phyloP scores from a whole-genome alignment of 208 protist genomes.

The Leptomonas seymouri region DNA sequence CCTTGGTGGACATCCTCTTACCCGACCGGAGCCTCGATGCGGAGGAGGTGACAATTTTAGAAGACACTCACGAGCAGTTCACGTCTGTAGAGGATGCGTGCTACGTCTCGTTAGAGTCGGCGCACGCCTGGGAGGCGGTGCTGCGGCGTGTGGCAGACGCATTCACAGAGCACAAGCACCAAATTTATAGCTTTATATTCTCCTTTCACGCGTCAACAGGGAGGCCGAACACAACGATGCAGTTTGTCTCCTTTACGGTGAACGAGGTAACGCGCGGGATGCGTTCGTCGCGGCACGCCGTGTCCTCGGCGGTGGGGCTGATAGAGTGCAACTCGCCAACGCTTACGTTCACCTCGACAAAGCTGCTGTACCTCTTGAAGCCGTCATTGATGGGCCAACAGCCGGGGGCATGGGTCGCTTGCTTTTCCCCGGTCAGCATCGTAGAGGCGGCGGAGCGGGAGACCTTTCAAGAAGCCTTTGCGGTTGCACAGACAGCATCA shows the following conservation, averaged over 20 bases:
- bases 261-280: slow-evolving; percentile 55
- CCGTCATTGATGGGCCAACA: slow-evolving; percentile 66
- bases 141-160: slow-evolving; percentile 21
- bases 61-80: slow-evolving; percentile 68
- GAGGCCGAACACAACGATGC: slow-evolving; percentile 74
- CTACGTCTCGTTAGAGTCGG: slow-evolving; percentile 47
- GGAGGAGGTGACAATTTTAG: slow-evolving; percentile 57
- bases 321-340: slow-evolving; percentile 62
- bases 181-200: slow-evolving; percentile 72
- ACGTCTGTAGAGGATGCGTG: slow-evolving; percentile 65
- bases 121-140: slow-evolving; percentile 12
- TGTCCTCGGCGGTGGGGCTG: slow-evolving; percentile 58
- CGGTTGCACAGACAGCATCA: slow-evolving; percentile 55
- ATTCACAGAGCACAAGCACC: slow-evolving; percentile 42
- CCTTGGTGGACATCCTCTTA: slow-evolving; percentile 45
- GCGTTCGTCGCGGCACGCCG: slow-evolving; percentile 71
- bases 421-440: slow-evolving; percentile 58
- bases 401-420: slow-evolving; percentile 71
- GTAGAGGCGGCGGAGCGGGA: slow-evolving; percentile 36
- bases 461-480: slow-evolving; percentile 79
- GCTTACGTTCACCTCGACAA: slow-evolving; percentile 56
- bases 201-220: slow-evolving; percentile 38
- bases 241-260: slow-evolving; percentile 76
- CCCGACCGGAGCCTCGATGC: neutral
- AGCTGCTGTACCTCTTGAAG: slow-evolving; percentile 73